Percentiles rank a stretch among this genome's conserved stretches.
These are phyloP conservation scores for Penicillium frequentans DNA, from an alignment of 2,329 filamentous ascomycete species.

Conservation along the genomic window DNA sequence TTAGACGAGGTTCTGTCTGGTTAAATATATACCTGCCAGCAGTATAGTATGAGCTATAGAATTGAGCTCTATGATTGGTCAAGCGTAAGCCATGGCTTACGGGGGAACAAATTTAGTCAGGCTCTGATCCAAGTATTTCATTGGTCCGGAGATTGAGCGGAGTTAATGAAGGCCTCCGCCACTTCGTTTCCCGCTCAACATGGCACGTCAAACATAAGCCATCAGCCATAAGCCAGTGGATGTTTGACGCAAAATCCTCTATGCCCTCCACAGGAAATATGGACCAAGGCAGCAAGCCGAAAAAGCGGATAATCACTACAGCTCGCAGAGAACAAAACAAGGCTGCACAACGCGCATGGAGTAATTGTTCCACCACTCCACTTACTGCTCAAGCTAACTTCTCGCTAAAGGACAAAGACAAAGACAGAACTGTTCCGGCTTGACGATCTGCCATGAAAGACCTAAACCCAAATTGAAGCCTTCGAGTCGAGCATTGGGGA, in stretches of 20 bases:
- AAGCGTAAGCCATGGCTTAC: constrained; percentile 4
- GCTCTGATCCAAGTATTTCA: neutral
- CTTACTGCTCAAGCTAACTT: neutral
- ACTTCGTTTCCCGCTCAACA: neutral
- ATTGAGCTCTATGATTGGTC: neutral
- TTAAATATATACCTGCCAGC: constrained; percentile 16
- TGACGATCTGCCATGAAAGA: neutral
- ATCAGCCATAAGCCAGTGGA: neutral
- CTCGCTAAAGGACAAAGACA: constrained; percentile 6
- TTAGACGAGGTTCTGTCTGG: neutral
- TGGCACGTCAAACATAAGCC: neutral
- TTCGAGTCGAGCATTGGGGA: neutral
- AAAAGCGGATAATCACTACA: constrained; percentile 37
- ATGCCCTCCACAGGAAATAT: neutral
- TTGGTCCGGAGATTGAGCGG: neutral
- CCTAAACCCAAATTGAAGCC: neutral
- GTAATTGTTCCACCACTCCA: constrained; percentile 22
- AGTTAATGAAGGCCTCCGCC: neutral
- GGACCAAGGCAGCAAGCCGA: neutral
- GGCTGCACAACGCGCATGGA: constrained; percentile 35
- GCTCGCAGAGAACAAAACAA: constrained; percentile 42
- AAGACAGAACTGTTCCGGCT: neutral
- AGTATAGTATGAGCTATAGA: neutral
- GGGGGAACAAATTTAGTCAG: neutral
- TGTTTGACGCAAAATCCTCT: neutral